phyloP scores from a whole-genome alignment of 345 rosid genomes.

The Populus nigra region DNA sequence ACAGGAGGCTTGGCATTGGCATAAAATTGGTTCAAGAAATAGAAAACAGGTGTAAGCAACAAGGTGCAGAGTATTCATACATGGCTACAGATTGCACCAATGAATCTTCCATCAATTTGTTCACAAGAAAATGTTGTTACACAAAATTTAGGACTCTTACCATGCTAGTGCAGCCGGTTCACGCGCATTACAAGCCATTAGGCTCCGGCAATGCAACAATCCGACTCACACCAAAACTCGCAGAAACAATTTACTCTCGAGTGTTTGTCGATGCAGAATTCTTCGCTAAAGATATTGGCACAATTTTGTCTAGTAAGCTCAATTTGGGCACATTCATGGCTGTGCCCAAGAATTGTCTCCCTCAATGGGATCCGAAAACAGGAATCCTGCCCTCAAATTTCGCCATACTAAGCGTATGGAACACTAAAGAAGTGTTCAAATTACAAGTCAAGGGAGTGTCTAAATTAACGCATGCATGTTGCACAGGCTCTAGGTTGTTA shows the following conservation, averaged over 20 bases:
- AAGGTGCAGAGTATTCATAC: constrained; percentile 62
- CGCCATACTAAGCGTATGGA: constrained; percentile 67
- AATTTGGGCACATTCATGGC: constrained; percentile 75
- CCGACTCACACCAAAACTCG: constrained; percentile 28
- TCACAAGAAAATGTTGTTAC: constrained; percentile 52
- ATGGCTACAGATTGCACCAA: constrained; percentile 74
- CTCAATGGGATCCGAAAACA: constrained; percentile 33
- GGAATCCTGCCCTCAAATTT: constrained; percentile 41
- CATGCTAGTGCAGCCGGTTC: constrained; percentile 71
- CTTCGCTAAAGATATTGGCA: constrained; percentile 56
- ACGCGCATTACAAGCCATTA: constrained; percentile 51
- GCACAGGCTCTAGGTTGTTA: constrained; percentile 54
- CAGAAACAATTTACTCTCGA: constrained; percentile 40
- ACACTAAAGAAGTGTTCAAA: constrained; percentile 65
- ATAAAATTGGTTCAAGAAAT: constrained; percentile 46
- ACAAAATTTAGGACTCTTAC: constrained; percentile 53
- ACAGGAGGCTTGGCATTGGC: constrained; percentile 72
- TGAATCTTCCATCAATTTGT: constrained; percentile 60
- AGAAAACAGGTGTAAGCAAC: constrained; percentile 65
- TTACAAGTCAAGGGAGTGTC: constrained; percentile 64
- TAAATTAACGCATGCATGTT: constrained; percentile 35
- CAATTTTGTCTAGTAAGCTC: constrained; percentile 39
- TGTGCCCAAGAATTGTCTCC: constrained; percentile 31
- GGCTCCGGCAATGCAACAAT: constrained; percentile 34
- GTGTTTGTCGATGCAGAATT: constrained; percentile 49